phyloP scores from a whole-genome alignment of 2,329 filamentous ascomycete genomes.

The Proliferodiscus dingleyae region DNA sequence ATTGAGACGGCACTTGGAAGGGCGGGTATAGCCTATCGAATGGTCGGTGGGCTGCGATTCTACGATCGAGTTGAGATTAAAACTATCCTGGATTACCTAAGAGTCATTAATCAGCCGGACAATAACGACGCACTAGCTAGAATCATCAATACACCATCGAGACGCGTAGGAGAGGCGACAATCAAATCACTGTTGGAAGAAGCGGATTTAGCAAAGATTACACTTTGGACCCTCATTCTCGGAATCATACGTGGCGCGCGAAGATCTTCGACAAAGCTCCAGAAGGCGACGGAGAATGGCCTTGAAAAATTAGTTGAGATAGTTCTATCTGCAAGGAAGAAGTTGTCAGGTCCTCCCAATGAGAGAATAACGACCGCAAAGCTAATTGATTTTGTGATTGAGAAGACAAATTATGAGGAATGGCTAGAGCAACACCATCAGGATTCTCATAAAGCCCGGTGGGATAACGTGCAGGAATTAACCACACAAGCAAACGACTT shows the following conservation, averaged over 20 bases:
- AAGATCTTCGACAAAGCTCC: conserved; percentile 48
- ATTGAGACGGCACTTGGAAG: conserved; percentile 79
- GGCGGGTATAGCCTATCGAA: conserved; percentile 78
- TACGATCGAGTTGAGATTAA: conserved; percentile 91
- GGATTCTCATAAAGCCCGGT: conserved; percentile 72
- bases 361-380: conserved; percentile 28
- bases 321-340: conserved; percentile 52
- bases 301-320: conserved; percentile 55
- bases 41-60: conserved; percentile 88
- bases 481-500: conserved; percentile 74
- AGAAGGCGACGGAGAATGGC: conserved; percentile 50
- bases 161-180: conserved; percentile 76
- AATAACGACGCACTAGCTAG: conserved; percentile 83
- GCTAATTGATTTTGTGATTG: conserved; percentile 48
- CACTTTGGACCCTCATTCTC: conserved; percentile 73
- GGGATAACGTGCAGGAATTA: conserved; percentile 90
- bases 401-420: conserved; percentile 67
- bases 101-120: conserved; percentile 76
- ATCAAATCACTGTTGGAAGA: conserved; percentile 70
- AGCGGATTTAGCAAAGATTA: conserved; percentile 63
- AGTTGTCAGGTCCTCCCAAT: conserved; percentile 36
- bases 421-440: conserved; percentile 67
- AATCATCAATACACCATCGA: conserved; percentile 77
- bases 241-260: conserved; percentile 48
- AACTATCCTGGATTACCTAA: conserved; percentile 79